Base-by-base conservation (phyloP, 1,284 basidiomycete genomes). In the Cronartium quercuum region DNA sequence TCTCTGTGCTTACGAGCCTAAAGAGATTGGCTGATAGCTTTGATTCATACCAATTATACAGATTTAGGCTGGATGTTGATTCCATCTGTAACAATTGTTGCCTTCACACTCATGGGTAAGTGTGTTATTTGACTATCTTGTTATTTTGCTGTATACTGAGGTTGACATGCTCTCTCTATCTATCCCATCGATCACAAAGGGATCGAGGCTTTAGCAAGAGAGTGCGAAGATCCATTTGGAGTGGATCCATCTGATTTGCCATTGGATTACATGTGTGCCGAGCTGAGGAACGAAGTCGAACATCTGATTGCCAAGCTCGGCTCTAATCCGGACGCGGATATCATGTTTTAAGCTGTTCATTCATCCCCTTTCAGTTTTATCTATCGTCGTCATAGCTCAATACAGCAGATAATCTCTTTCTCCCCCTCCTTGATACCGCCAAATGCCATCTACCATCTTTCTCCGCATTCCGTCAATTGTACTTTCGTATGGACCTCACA, bases 121-220 rank as follows among this genome's bases (percentile, higher is more conserved):
- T 51, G 38, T 15, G 18, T 15, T n/a, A 13, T 15, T 29, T 29
- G 29, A 29, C 29, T 29, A 29, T 29, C 29, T 29, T 29, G 2
- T 29, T 29, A 29, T 29, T 29, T 29, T 29, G 29, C 29, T 29
- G 29, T 29, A 29, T 15, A 15, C 2, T 21, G 13, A 51, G 15
- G 15, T 51, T 51, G 47, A 51, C 13, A 15, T 51, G 13, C 47
- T 51, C 21, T 51, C 21, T 51, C 21, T 51, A 15, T 51, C 21
- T 15, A 51, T 15, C 1, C 13, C 13, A 51, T 15, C 13, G 21
- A 61, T n/a, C 6, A 67, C 37, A 0, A 93, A 89, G 92, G 92
- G 12, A 90, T 95, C 69, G 93, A 95, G 83, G 92, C 92, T 10
- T 94, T 95, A 77, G 92, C 92, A 0, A 89, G 92, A 77, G 89